Conservation (phyloP, 148 eudicot species). For the Spergularia marina region DNA sequence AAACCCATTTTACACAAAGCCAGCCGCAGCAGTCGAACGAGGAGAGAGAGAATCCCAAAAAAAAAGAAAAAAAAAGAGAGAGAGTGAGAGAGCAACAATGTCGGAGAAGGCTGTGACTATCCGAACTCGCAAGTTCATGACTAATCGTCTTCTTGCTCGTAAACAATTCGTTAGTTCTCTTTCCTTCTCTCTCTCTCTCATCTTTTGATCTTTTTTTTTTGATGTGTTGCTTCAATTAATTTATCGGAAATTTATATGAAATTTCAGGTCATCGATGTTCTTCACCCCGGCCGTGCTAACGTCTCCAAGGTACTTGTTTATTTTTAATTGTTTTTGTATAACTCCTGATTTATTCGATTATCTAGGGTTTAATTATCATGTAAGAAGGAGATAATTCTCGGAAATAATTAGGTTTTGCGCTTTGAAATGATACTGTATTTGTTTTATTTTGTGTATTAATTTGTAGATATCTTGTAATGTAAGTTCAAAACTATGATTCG, state of each 20-base stretch:
- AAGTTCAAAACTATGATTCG: too few species aligned
- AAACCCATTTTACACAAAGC: not conserved
- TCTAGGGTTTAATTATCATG: not conserved
- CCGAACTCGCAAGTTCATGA: slow-evolving; percentile 87
- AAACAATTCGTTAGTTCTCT: slow-evolving; percentile 61
- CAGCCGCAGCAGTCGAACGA: not conserved
- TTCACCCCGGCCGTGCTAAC: slow-evolving; percentile 82
- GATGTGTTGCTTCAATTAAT: not conserved
- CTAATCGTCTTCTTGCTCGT: slow-evolving; percentile 78
- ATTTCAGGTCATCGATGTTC: slow-evolving; percentile 71
- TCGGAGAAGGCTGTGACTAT: slow-evolving; percentile 79
- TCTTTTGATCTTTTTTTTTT: not conserved
- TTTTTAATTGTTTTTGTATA: not conserved
- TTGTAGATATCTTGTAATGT: too few species aligned
- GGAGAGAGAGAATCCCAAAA: not conserved
- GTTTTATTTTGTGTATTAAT: too few species aligned
- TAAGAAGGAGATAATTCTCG: not conserved
- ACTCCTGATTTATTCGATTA: not conserved
- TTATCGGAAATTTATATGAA: not conserved
- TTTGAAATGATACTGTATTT: too few species aligned
- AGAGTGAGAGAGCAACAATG: slow-evolving; percentile 33
- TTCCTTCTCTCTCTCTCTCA: not conserved
- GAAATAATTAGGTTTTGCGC: too few species aligned
- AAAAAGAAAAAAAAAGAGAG: not conserved
- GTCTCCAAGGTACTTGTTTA: slow-evolving; percentile 63